phyloP scores from a whole-genome alignment of 1,284 basidiomycete genomes.

The Exobasidium rhododendri region DNA sequence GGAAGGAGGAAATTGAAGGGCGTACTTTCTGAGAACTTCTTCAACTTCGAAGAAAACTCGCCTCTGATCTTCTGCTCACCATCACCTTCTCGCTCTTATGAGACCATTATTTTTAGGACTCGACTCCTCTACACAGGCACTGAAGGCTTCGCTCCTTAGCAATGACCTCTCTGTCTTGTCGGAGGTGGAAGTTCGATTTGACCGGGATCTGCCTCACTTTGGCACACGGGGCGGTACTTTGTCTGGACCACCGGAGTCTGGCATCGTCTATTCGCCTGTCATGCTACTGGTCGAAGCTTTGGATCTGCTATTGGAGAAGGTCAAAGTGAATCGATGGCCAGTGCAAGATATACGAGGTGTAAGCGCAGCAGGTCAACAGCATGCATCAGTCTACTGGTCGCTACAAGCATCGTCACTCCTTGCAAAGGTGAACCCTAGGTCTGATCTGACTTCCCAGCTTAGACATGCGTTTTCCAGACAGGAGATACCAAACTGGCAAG shows the following conservation, averaged over 20 bases:
- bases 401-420: constrained; percentile 62
- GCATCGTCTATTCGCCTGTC: constrained; percentile 61
- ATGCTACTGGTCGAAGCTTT: constrained; percentile 79
- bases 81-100: too few species aligned
- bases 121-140: constrained; percentile 81
- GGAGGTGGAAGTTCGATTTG: constrained; percentile 75
- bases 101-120: constrained; percentile 72
- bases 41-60: too few species aligned
- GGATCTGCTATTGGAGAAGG: constrained; percentile 70
- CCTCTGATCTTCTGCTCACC: too few species aligned
- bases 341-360: constrained; percentile 65
- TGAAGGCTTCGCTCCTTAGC: constrained; percentile 68
- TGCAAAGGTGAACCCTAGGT: constrained; percentile 61
- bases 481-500: constrained; percentile 84
- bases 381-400: constrained; percentile 85
- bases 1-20: too few species aligned
- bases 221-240: constrained; percentile 63
- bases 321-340: constrained; percentile 65
- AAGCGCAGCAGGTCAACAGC: constrained; percentile 82
- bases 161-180: constrained; percentile 65
- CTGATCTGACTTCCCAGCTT: constrained; percentile 60
- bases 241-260: constrained; percentile 1
- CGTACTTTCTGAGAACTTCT: too few species aligned
- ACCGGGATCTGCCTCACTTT: constrained; percentile 71
- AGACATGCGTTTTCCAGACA: constrained; percentile 69